Base-by-base conservation (phyloP, 345 rosid species). In the Sisymbrium irio region DNA sequence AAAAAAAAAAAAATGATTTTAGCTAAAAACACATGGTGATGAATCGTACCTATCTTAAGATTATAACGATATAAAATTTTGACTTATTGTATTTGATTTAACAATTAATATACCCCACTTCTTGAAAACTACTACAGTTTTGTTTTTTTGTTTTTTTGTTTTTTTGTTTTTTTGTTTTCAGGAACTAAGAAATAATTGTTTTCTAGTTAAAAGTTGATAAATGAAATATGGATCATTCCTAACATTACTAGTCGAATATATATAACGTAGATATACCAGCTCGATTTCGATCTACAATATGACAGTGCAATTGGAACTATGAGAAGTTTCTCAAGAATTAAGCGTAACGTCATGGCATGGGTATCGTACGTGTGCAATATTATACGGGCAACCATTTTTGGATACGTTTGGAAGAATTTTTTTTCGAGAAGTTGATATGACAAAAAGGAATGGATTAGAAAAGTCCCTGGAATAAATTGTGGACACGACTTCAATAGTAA, bases 401-500 rank as follows among this genome's bases (percentile, higher is more conserved):
- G 32, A 28, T 28, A 28, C 4, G 4, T 28, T 30, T 30, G 4
- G 5, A 4, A 3, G 33, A 30, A 30, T 0, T 30, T 50, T 8
- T 41, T 39, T 18, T n/a, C n/a, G 22, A 41, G 27, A 30, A 62
- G 45, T 51, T 49, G 30, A 50, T 39, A 40, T 51, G 69, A 14
- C 15, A 40, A 71, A 71, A 18, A 51, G n/a, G 7, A 58, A 4
- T 37, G 51, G 5, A 49, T 28, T 19, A 55, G 55, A 50, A 46
- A 57, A 67, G 35, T 69, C 71, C 62, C 30, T 55, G 59, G 41
- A 9, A 55, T 49, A 45, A 70, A 47, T 36, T 70, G 61, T 62
- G 67, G 62, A 77, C 25, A 63, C 60, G 75, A 30, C 66, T 69
- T 45, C 30, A 44, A 75, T 45, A 75, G 41, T 51, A 68, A 44